phyloP scores from a whole-genome alignment of 2,329 filamentous ascomycete genomes.

The Knufia fluminis region DNA sequence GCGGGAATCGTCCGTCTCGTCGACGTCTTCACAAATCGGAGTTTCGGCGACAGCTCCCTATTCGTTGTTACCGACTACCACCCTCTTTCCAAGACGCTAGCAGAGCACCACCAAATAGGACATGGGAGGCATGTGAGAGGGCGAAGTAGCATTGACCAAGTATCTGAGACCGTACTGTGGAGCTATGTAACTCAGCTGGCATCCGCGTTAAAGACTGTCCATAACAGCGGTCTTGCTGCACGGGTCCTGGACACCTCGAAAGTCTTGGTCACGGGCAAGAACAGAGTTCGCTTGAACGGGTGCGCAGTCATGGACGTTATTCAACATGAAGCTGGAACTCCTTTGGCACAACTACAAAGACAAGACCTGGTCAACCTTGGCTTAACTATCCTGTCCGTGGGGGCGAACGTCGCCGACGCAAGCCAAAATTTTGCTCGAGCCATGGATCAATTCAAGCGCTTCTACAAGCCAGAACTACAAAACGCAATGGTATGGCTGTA shows the following conservation, averaged over 20 bases:
- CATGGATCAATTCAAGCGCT: constrained; percentile 66
- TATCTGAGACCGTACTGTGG: constrained; percentile 74
- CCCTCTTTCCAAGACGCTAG: constrained; percentile 78
- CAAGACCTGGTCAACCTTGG: constrained; percentile 83
- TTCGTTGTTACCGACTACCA: constrained; percentile 92
- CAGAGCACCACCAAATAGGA: constrained; percentile 58
- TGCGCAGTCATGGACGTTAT: constrained; percentile 87
- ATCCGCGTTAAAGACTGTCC: constrained; percentile 78
- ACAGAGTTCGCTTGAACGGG: constrained; percentile 76
- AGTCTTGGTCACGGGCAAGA: constrained; percentile 81
- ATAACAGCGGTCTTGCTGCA: constrained; percentile 70
- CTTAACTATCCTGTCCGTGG: constrained; percentile 71
- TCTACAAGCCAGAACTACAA: constrained; percentile 68
- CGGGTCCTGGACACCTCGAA: constrained; percentile 80
- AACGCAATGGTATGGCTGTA: constrained; percentile 77
- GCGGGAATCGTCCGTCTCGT: constrained; percentile 76
- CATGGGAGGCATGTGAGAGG: constrained; percentile 34
- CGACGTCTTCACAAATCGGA: constrained; percentile 85
- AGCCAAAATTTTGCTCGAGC: constrained; percentile 57
- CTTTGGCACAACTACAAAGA: constrained; percentile 68
- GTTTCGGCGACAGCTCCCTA: constrained; percentile 88
- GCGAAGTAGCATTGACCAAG: constrained; percentile 40
- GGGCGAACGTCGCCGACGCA: constrained; percentile 54
- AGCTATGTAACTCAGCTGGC: constrained; percentile 86
- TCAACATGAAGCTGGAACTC: constrained; percentile 62